phyloP scores from a whole-genome alignment of 805 yeast species.

The Teunomyces tritomae region DNA sequence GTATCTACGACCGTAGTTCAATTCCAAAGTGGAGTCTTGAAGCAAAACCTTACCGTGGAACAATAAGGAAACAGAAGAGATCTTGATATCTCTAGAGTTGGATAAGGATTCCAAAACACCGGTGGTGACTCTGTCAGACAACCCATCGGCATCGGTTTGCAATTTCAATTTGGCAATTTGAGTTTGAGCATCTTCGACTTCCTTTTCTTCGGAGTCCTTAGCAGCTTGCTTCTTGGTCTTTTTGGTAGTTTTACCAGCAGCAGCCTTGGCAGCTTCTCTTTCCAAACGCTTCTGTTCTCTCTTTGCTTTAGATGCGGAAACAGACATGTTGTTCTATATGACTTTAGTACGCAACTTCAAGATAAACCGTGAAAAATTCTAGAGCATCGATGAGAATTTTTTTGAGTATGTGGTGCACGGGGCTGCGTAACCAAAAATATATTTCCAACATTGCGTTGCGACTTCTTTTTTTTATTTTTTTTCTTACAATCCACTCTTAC shows the following conservation, averaged over 20 bases:
- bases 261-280: constrained; percentile 44
- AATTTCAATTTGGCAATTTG: constrained; percentile 83
- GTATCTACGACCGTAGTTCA: constrained; percentile 96
- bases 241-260: constrained; percentile 73
- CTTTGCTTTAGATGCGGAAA: constrained; percentile 94
- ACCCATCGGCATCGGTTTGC: constrained; percentile 90
- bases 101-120: constrained; percentile 89
- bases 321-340: constrained; percentile 34
- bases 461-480: not conserved
- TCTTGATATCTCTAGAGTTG: constrained; percentile 91
- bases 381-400: constrained; percentile 5
- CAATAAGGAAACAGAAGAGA: constrained; percentile 83
- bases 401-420: not conserved
- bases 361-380: constrained; percentile 4
- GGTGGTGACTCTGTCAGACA: constrained; percentile 95
- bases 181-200: constrained; percentile 61
- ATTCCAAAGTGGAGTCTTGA: constrained; percentile 88
- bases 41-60: constrained; percentile 97
- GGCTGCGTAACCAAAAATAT: not conserved
- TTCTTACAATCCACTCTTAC: not conserved
- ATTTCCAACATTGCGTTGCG: not conserved
- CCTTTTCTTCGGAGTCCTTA: constrained; percentile 50
- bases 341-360: not conserved
- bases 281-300: constrained; percentile 93
- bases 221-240: constrained; percentile 57